Evolutionary conservation across 139 green algal species (phyloP), one percentile per base, ranked within the genome.

Genomic region (Mesotaenium endlicherianum): DNA sequence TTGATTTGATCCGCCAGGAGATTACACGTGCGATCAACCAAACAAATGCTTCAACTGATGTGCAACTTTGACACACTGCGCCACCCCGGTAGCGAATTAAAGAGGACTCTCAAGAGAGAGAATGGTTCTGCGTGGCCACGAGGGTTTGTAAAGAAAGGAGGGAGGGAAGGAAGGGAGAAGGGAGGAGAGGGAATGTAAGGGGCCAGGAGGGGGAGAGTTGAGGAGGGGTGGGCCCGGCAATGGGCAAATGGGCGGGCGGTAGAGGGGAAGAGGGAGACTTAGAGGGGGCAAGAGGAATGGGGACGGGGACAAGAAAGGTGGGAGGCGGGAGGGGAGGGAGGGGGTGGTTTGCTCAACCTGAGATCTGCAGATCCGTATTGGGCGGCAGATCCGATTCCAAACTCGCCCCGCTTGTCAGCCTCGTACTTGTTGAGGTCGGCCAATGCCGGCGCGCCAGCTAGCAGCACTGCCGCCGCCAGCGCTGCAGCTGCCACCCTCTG

Each of bases 351-450:
- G n/a, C n/a, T n/a, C n/a, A 58, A 84, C 77, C 77, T 77, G 17
- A 88, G 69, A 42, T 88, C 78, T 3, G 83, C 78, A 2, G 83
- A 88, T 26, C 84, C 84, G 55, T 80, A 87, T 47, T 89, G 84
- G 2, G 41, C 67, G 8, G 84, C 84, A 41, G 64, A 84, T 14
- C 84, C 84, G 17, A 84, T 77, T 6, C 84, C 84, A 34, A 89
- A 89, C 74, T 89, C 84, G 0, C 78, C 80, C 8, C 79, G n/a
- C n/a, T 53, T 81, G 47, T 87, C 39, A 14, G 79, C 79, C 55
- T 89, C 84, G 45, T 78, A 89, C 45, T 87, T 84, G 77, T 89
- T 89, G n/a, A 89, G 67, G 5, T 82, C 80, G n/a, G 84, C 84
- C 0, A 83, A 38, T 36, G 84, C 79, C 26, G 83, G 81, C 3